These are phyloP conservation scores for Carpinus fangiana DNA, from an alignment of 306 rosid species.

Conservation along the genomic window DNA sequence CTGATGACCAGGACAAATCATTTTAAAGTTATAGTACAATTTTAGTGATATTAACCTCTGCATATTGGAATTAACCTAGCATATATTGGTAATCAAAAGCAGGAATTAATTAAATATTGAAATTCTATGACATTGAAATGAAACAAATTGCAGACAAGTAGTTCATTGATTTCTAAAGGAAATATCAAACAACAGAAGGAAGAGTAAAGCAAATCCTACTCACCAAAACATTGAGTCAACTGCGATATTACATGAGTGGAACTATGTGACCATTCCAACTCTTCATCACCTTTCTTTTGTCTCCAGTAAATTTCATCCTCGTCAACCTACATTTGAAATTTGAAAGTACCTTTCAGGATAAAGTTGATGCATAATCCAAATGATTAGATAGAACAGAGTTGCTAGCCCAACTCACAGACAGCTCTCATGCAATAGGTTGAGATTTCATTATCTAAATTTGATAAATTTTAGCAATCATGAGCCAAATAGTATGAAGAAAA, in stretches of 20 bases:
- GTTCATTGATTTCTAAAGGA: background rate
- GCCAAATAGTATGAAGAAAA: background rate
- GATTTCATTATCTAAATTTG: slow-evolving; percentile 5
- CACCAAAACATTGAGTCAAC: slow-evolving; percentile 83
- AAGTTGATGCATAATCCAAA: slow-evolving; percentile 7
- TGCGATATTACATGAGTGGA: slow-evolving; percentile 77
- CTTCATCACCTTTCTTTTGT: slow-evolving; percentile 56
- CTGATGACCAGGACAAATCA: background rate
- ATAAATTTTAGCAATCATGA: background rate
- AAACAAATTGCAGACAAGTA: background rate
- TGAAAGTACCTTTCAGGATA: slow-evolving; percentile 27
- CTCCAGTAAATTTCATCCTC: slow-evolving; percentile 82
- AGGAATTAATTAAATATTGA: background rate
- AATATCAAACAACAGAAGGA: slow-evolving; percentile 6
- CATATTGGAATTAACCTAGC: background rate
- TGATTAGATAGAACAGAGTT: slow-evolving; percentile 12
- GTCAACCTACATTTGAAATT: slow-evolving; percentile 65
- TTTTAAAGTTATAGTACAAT: background rate
- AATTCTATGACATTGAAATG: background rate
- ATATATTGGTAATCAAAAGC: background rate
- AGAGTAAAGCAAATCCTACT: slow-evolving; percentile 41
- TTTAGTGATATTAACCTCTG: background rate
- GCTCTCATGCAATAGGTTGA: slow-evolving; percentile 14
- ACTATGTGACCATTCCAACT: slow-evolving; percentile 73
- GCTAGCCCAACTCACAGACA: slow-evolving; percentile 17